Evolutionary conservation across 495 filamentous ascomycete species (phyloP).

Genomic region (Astrothelium macrocarpum): DNA sequence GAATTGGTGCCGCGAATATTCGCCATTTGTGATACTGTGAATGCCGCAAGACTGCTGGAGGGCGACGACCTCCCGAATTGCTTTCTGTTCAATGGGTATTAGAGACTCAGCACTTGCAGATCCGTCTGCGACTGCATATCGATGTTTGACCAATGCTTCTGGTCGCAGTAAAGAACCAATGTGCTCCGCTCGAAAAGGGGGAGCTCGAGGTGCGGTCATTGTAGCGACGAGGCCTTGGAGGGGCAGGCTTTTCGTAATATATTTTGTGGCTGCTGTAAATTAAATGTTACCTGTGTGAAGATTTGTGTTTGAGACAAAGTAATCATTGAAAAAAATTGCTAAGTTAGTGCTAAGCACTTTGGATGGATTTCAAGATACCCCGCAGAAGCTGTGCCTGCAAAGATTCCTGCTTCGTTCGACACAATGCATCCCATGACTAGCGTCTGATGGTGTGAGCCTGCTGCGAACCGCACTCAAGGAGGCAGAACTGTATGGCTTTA

Average conservation of each 20-base stretch:
- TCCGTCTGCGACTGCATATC: conserved; percentile 27
- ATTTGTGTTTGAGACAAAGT: too few species aligned
- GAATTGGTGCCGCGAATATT: conserved; percentile 28
- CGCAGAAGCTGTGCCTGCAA: background rate
- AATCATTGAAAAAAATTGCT: too few species aligned
- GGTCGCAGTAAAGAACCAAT: conserved; percentile 29
- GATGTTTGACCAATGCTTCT: conserved; percentile 28
- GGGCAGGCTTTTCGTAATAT: too few species aligned
- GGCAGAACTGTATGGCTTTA: too few species aligned
- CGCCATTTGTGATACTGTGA: conserved; percentile 27
- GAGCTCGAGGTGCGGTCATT: background rate
- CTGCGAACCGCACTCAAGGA: background rate
- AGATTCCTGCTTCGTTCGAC: background rate
- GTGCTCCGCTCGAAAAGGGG: conserved; percentile 19
- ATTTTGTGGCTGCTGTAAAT: too few species aligned
- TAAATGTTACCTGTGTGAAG: too few species aligned
- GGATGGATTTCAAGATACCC: background rate
- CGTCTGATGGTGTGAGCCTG: background rate
- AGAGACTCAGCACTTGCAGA: conserved; percentile 19
- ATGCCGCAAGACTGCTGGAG: conserved; percentile 29
- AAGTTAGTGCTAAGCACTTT: too few species aligned
- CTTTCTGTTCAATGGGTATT: conserved; percentile 25
- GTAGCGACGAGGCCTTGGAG: background rate
- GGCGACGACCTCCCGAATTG: conserved; percentile 29
- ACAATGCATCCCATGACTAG: background rate